phyloP scores from a whole-genome alignment of 1,284 basidiomycete genomes.

The Thecaphora frezii region DNA sequence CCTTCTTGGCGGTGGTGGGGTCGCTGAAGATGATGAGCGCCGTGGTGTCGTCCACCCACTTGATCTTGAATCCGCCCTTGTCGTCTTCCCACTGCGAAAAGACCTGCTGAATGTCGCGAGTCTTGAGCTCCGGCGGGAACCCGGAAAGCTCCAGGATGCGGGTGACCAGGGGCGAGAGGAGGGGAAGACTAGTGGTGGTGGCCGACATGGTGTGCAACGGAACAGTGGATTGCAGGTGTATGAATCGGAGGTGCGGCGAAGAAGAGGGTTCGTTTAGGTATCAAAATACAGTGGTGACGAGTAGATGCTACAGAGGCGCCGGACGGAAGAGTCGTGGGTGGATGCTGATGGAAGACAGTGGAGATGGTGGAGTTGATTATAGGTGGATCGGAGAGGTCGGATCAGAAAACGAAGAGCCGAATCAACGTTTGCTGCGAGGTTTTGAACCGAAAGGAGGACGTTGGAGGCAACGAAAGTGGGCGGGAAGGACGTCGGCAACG shows the following conservation, averaged over 20 bases:
- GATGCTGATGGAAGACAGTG: too few relatives aligned
- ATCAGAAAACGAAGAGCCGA: too few relatives aligned
- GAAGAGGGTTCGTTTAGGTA: not conserved
- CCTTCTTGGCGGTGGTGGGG: constrained; percentile 74
- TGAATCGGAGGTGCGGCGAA: not conserved
- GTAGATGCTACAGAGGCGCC: not conserved
- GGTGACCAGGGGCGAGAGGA: constrained; percentile 82
- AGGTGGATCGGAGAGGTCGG: too few relatives aligned
- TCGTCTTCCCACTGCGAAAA: constrained; percentile 86
- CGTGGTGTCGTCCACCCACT: constrained; percentile 96
- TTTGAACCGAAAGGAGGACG: too few relatives aligned
- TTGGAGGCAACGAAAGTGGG: too few relatives aligned
- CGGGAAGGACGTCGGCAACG: too few relatives aligned
- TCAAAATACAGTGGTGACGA: too few relatives aligned
- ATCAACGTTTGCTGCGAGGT: too few relatives aligned
- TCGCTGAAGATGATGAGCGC: constrained; percentile 88
- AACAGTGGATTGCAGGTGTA: too few relatives aligned
- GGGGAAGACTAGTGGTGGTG: constrained; percentile 23
- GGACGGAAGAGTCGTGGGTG: not conserved
- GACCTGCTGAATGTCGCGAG: constrained; percentile 87
- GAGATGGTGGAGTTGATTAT: too few relatives aligned
- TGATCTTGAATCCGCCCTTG: constrained; percentile 93
- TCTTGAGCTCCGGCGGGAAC: constrained; percentile 93
- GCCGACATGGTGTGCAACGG: not conserved
- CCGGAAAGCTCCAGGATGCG: constrained; percentile 87